Evolutionary conservation across 129 eudicot species (phyloP).

Genomic region (Tagetes patula): DNA sequence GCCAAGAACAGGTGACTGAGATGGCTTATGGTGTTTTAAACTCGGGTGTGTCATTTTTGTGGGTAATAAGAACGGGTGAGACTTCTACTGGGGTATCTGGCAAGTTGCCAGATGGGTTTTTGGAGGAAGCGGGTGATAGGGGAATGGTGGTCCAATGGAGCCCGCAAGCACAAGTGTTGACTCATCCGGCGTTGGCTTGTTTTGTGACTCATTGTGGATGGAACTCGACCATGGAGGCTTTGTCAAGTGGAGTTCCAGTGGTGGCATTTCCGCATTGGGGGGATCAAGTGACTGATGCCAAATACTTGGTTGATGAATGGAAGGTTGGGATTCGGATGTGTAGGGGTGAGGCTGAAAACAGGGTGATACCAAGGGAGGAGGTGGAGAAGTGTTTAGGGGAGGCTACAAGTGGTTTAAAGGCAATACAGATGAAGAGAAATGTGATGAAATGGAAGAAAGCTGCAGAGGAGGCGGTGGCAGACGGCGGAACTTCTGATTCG

Average conservation of each 20-base stretch:
- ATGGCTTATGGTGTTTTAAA: conserved; percentile 55
- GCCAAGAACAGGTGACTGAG: conserved; percentile 59
- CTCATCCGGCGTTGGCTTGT: conserved; percentile 61
- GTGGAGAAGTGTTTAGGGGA: conserved; percentile 53
- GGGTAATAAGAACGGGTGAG: conserved; percentile 57
- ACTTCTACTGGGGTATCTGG: conserved; percentile 9
- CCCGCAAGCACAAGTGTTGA: conserved; percentile 63
- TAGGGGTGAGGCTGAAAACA: conserved; percentile 64
- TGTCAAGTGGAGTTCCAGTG: conserved; percentile 76
- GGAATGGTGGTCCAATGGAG: conserved; percentile 67
- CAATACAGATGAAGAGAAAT: conserved; percentile 50
- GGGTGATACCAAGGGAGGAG: conserved; percentile 49
- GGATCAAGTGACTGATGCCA: conserved; percentile 87
- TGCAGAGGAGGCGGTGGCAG: conserved; percentile 65
- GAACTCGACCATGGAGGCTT: conserved; percentile 80
- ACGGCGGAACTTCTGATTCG: conserved; percentile 67
- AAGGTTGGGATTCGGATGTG: conserved; percentile 58
- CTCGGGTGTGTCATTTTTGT: conserved; percentile 58
- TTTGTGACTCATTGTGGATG: conserved; percentile 84
- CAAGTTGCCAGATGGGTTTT: conserved; percentile 44
- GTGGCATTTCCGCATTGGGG: conserved; percentile 89
- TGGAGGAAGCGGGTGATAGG: conserved; percentile 50
- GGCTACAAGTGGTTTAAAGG: conserved; percentile 37
- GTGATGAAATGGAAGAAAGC: conserved; percentile 60
- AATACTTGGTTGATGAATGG: conserved; percentile 65